Conservation (phyloP, 306 rosid genomes). For the Cucurbita argyrosperma region DNA sequence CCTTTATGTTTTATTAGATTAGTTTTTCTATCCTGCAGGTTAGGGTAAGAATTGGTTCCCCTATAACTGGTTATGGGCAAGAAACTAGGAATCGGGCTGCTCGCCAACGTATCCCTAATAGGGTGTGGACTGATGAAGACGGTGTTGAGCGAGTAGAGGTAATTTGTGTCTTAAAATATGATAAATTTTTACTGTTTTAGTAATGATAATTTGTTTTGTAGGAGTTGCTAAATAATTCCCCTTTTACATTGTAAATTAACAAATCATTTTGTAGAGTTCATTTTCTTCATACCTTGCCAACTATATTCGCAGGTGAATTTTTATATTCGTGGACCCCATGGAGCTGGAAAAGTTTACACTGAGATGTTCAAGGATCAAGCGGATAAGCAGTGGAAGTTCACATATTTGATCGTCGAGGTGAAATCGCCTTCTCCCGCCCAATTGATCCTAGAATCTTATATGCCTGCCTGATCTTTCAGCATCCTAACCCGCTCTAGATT, state of each 20-base stretch:
- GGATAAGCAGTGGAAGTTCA: constrained; percentile 73
- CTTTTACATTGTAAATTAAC: not conserved
- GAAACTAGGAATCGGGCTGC: constrained; percentile 98
- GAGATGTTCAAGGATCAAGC: constrained; percentile 74
- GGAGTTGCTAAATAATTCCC: not conserved
- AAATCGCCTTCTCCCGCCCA: constrained; percentile 63
- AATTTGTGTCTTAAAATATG: not conserved
- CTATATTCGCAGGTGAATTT: constrained; percentile 55
- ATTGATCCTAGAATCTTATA: constrained; percentile 75
- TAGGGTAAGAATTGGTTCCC: constrained; percentile 80
- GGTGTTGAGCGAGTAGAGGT: constrained; percentile 93
- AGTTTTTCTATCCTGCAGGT: constrained; percentile 32
- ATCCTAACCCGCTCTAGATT: constrained; percentile 15
- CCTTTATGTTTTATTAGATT: not conserved
- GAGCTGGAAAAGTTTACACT: constrained; percentile 67
- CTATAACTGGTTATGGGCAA: constrained; percentile 96
- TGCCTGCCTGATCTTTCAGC: constrained; percentile 37
- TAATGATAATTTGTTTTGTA: not conserved
- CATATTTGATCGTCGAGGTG: constrained; percentile 74
- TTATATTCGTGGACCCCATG: constrained; percentile 78
- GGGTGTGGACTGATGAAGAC: constrained; percentile 84
- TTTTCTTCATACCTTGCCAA: not conserved
- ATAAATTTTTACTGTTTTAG: not conserved
- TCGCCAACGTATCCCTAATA: constrained; percentile 84
- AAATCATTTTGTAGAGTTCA: not conserved